These are phyloP conservation scores for Myriosclerotinia duriaeana DNA, from an alignment of 2,329 filamentous ascomycete genomes.

Conservation along the genomic window DNA sequence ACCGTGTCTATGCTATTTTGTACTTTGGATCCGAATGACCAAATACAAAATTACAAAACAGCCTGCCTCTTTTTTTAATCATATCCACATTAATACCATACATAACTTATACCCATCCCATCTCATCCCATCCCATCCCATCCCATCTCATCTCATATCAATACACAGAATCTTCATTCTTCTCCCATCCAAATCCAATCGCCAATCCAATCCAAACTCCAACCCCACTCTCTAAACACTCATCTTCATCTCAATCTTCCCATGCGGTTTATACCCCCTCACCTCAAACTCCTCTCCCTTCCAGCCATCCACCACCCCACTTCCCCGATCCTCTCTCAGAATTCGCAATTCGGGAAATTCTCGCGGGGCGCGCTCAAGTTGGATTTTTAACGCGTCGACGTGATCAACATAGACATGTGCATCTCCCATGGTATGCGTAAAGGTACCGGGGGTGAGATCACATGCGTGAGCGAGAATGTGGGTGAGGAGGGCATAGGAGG, in stretches of 20 bases:
- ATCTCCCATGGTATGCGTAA: conserved; percentile 96
- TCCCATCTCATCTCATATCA: no score
- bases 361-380: conserved; percentile 76
- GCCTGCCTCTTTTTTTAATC: not conserved
- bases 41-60: not conserved
- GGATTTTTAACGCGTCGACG: conserved; percentile 78
- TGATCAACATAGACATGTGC: conserved; percentile 97
- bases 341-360: conserved; percentile 81
- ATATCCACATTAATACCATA: not conserved
- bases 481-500: conserved; percentile 86
- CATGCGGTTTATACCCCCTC: conserved; percentile 85
- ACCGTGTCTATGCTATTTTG: no score
- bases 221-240: conserved; percentile 56
- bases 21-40: not conserved
- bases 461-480: conserved; percentile 92
- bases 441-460: conserved; percentile 77
- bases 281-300: conserved; percentile 83
- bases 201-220: not conserved
- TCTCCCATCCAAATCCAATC: not conserved
- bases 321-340: conserved; percentile 62
- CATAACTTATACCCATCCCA: not conserved
- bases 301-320: conserved; percentile 77
- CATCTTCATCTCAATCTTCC: conserved; percentile 97
- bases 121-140: no score
- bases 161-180: no score